Evolutionary conservation across 2,329 filamentous ascomycete species (phyloP).

Genomic region (Ascocoryne sarcoides): DNA sequence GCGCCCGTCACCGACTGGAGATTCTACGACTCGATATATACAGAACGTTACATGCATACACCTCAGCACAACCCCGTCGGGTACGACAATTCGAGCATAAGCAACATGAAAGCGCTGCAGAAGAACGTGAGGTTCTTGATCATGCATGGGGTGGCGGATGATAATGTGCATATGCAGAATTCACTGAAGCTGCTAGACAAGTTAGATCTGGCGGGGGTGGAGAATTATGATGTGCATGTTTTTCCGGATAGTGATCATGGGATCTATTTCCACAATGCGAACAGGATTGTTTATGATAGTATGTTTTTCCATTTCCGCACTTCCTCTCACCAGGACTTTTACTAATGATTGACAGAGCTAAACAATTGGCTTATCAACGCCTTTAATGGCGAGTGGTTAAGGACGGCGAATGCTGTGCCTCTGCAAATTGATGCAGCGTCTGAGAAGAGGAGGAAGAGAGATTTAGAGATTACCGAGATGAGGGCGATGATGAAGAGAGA

Average conservation of each 20-base stretch:
- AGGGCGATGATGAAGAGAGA: no score
- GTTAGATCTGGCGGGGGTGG: constrained; percentile 68
- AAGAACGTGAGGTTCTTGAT: constrained; percentile 80
- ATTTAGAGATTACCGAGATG: background rate
- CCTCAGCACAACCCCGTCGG: constrained; percentile 73
- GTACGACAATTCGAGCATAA: constrained; percentile 68
- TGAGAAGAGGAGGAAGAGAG: constrained; percentile 9
- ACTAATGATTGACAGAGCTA: constrained; percentile 50
- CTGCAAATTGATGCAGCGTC: constrained; percentile 21
- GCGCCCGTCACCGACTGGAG: constrained; percentile 98
- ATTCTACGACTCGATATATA: constrained; percentile 91
- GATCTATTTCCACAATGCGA: constrained; percentile 91
- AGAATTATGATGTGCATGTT: constrained; percentile 95
- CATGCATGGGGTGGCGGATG: constrained; percentile 94
- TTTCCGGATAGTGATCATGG: constrained; percentile 95
- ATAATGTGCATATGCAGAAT: constrained; percentile 97
- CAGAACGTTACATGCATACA: constrained; percentile 94
- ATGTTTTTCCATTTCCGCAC: constrained; percentile 35
- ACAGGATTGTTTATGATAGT: constrained; percentile 89
- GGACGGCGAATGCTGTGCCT: constrained; percentile 26
- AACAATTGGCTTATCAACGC: constrained; percentile 92
- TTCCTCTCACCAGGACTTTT: background rate
- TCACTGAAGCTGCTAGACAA: constrained; percentile 80
- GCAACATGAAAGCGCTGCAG: constrained; percentile 62
- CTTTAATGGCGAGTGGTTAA: constrained; percentile 92